Base-by-base conservation (phyloP, 2,329 filamentous ascomycete genomes). In the Didymella arachidicola region DNA sequence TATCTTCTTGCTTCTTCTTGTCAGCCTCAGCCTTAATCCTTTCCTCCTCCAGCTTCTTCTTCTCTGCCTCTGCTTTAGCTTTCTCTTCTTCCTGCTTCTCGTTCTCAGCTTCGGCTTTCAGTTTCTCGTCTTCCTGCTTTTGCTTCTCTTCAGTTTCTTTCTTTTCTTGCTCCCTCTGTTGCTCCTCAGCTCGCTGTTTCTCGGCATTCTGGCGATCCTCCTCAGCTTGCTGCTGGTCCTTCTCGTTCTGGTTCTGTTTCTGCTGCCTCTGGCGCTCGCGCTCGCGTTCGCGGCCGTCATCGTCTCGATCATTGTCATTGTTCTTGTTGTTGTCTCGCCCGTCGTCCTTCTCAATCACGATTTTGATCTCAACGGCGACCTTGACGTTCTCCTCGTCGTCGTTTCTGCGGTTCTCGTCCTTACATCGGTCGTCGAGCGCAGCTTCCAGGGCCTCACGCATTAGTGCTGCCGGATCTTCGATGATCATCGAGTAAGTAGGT, bases 101-200 rank as follows among this genome's bases (percentile, higher is more conserved):
- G 16, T 45, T 29, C 11, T 50, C 29, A 16, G 30, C 27, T 4
- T 32, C 48, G 5, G 14, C 26, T 27, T 50, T 25, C 4, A 32
- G 30, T 12, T 46, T 41, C 25, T 53, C 6, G 8, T 46, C 18
- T 11, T 56, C 38, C 38, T 41, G 39, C 25, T 41, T 52, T 39
- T 52, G 30, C 45, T 54, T 22, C 11, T 61, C 52, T n/a, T 54
- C 54, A 7, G 48, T 49, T 19, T 60, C 49, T n/a, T 53, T 51
- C 25, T 42, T 25, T 11, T 42, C 39, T 42, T 26, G 39, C 19
- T 42, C 36, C 18, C 18, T 19, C 18, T 39, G 36, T 19, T 19
- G n/a, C 36, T 39, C 36, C 10, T 39, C 39, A 16, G 39, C 39
- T 25, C 22, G n/a, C 30, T 60, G 29, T 49, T 56, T 59, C 36